phyloP scores from a whole-genome alignment of 345 rosid genomes.

The Hibiscus tridactylites region DNA sequence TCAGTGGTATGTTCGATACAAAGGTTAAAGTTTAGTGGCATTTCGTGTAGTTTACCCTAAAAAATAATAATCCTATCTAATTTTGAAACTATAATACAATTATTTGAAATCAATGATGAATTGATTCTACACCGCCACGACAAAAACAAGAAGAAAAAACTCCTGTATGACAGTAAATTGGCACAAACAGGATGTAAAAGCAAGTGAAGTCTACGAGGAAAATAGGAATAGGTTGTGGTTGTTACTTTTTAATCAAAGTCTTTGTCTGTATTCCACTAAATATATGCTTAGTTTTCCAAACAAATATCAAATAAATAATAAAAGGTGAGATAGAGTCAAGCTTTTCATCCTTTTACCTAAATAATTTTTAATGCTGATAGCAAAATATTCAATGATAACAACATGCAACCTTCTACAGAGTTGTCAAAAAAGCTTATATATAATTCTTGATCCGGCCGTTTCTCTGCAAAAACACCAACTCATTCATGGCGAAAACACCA shows the following conservation, averaged over 20 bases:
- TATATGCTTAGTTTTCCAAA: background rate
- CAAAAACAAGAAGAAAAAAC: no score
- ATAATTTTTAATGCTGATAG: background rate
- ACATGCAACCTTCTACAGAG: slow-evolving; percentile 9
- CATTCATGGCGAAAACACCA: slow-evolving; percentile 18
- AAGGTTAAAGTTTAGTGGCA: no score
- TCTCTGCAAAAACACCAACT: background rate
- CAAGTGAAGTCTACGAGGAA: background rate
- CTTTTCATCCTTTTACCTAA: background rate
- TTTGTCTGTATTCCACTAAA: slow-evolving; percentile 22
- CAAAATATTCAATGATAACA: slow-evolving; percentile 3
- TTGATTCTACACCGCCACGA: no score
- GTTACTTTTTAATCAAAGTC: background rate
- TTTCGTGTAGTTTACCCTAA: no score
- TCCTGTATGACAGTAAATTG: background rate
- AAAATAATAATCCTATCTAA: no score
- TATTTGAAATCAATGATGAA: no score
- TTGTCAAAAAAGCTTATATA: background rate
- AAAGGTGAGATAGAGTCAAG: slow-evolving; percentile 12
- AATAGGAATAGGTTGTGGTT: background rate
- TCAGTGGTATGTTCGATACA: no score
- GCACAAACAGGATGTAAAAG: background rate
- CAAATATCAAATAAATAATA: background rate
- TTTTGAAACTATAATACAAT: no score
- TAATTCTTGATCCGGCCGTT: background rate